A percentile compares a stretch with the other conserved stretches of the same genome.
Conservation (phyloP, 805 yeast species). For the Candida pseudoglaebosa region DNA sequence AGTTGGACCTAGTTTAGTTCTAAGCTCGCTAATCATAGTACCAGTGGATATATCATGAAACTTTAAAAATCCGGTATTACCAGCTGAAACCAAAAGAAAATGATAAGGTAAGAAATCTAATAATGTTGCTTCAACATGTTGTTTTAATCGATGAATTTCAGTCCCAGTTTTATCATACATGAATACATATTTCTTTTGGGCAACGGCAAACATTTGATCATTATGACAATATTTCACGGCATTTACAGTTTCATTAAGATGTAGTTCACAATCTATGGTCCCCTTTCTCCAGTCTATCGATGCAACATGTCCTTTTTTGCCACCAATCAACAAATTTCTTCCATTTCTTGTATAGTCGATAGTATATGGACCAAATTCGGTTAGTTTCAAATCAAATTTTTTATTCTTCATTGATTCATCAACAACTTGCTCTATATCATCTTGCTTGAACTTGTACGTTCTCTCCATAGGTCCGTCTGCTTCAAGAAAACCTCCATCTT, state of each 20-base stretch:
- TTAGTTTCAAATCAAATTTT: constrained; percentile 65
- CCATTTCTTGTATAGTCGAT: constrained; percentile 86
- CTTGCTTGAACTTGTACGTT: constrained; percentile 80
- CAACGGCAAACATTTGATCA: constrained; percentile 92
- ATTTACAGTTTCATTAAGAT: constrained; percentile 83
- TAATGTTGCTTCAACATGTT: constrained; percentile 79
- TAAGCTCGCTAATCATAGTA: constrained; percentile 69
- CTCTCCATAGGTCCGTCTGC: constrained; percentile 90
- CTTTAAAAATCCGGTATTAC: constrained; percentile 82
- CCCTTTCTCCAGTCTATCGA: constrained; percentile 95
- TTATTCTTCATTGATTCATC: constrained; percentile 75
- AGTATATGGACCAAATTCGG: constrained; percentile 82
- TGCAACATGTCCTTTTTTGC: constrained; percentile 92
- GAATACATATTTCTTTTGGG: constrained; percentile 91
- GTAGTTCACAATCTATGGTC: constrained; percentile 70
- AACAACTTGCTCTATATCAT: constrained; percentile 70
- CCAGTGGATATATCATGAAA: constrained; percentile 97
- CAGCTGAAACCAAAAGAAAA: constrained; percentile 80
- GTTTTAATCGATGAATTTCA: constrained; percentile 87
- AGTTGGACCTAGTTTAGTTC: constrained; percentile 89
- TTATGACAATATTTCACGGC: constrained; percentile 89
- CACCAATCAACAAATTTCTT: constrained; percentile 77
- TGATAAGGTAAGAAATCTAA: constrained; percentile 92
- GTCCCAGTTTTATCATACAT: constrained; percentile 88
- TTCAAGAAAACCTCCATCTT: constrained; percentile 81